Conservation (phyloP, 352 stramenopile species). For the Pythium folliculosum region DNA sequence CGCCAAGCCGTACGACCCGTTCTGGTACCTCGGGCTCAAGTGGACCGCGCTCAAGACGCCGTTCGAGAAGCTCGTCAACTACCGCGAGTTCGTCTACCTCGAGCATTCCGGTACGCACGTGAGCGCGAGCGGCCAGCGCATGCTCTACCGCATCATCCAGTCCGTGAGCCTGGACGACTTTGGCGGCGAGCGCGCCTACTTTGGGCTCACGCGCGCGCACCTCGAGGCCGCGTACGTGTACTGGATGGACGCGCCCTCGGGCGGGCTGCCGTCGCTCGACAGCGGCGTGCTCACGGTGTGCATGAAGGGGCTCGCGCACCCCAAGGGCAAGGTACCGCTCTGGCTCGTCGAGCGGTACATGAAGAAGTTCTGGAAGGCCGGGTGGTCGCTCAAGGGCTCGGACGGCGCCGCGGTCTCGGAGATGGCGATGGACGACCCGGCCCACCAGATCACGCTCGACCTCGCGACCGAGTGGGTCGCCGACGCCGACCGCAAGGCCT, state of each 20-base stretch:
- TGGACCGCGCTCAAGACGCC: constrained; percentile 72
- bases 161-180: constrained; percentile 63
- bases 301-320: constrained; percentile 56
- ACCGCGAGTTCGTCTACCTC: constrained; percentile 70
- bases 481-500: constrained; percentile 52
- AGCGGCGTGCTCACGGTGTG: constrained; percentile 50
- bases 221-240: constrained; percentile 68
- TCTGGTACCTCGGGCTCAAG: constrained; percentile 78
- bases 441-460: constrained; percentile 38
- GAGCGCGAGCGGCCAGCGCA: constrained; percentile 42
- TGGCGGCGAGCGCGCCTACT: constrained; percentile 63
- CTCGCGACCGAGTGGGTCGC: constrained; percentile 67
- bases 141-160: constrained; percentile 69
- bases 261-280: constrained; percentile 9
- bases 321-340: constrained; percentile 62
- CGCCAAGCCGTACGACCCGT: constrained; percentile 62
- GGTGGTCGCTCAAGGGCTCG: constrained; percentile 16
- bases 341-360: constrained; percentile 62
- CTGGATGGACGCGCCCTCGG: constrained; percentile 51
- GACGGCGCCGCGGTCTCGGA: neutral
- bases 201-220: constrained; percentile 66
- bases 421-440: constrained; percentile 13
- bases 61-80: constrained; percentile 55
- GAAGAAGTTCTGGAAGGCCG: constrained; percentile 57
- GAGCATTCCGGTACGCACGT: constrained; percentile 70